Evolutionary conservation across 1,139 yeast species (phyloP), one percentile per base, ranked within the genome.

Genomic region (Protomyces inundatus): DNA sequence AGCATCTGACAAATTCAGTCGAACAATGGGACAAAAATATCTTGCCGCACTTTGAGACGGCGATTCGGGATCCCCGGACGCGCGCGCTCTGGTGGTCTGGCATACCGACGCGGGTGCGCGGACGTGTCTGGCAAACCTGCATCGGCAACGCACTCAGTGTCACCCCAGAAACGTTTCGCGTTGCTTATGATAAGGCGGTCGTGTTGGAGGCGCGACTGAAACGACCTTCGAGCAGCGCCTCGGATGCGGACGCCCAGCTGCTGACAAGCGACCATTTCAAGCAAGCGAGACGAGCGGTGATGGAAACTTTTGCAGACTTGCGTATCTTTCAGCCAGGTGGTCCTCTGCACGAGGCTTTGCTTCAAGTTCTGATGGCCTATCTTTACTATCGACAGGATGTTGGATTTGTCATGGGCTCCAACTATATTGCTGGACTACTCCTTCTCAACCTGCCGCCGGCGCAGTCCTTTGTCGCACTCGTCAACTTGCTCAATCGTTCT

Each of bases 21-120:
- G 65, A 67, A 3, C 16, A 51, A 6, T 86, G 91, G 90, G 72
- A 72, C 40, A 67, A 70, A 14, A 72, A 76, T 53, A 76, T 84
- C 9, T 67, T 80, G 2, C 77, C 80, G 2, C 73, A 79, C 55
- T 70, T 79, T 66, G 71, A 73, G 35, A 66, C 70, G 7, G 74
- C 76, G 52, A 70, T 81, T 7, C 73, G 74, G 59, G 70, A 75
- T 10, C 75, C 82, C 0, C 70, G 75, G 16, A 76, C 81, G 6
- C 76, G 85, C 61, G 85, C 83, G 64, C 74, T 84, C 65, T 84
- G 86, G 82, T 86, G 90, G 89, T 75, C 88, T 61, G 89, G 89
- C 1, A 73, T 86, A 0, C 86, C 89, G 3, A 65, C 75, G n/a
- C 70, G 72, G 48, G 71, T 79, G 23, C 75, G 91, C 54, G 73